Conservation (phyloP, 2,329 filamentous ascomycete species). For the Scortechinia acanthostroma region DNA sequence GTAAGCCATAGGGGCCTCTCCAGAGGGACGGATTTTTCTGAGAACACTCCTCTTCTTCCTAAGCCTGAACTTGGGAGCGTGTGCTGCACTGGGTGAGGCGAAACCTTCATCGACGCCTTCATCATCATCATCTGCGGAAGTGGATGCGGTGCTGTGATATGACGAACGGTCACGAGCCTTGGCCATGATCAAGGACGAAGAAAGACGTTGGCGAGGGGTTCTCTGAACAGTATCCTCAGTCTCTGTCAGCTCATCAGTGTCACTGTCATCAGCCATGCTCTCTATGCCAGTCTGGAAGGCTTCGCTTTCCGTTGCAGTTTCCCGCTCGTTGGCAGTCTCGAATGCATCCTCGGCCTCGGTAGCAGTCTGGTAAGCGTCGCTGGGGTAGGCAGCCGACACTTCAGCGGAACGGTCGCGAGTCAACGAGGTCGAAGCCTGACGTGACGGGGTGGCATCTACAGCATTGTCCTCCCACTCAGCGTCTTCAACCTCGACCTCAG, state of each 20-base stretch:
- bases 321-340: conserved; percentile 69
- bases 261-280: conserved; percentile 58
- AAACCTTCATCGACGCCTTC: conserved; percentile 30
- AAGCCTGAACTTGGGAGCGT: conserved; percentile 47
- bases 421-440: conserved; percentile 6
- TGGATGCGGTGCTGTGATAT: conserved; percentile 82
- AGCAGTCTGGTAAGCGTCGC: conserved; percentile 73
- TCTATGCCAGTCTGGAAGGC: conserved; percentile 78
- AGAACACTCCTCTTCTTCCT: conserved; percentile 65
- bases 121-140: conserved; percentile 70
- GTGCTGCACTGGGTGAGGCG: conserved; percentile 42
- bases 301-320: conserved; percentile 72
- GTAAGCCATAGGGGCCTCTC: conserved; percentile 52
- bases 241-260: conserved; percentile 72
- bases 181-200: conserved; percentile 28
- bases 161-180: conserved; percentile 55
- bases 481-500: conserved; percentile 70
- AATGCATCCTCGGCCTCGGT: conserved; percentile 68
- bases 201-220: conserved; percentile 29
- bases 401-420: conserved; percentile 15
- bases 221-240: conserved; percentile 60
- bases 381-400: conserved; percentile 34
- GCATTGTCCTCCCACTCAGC: conserved; percentile 82
- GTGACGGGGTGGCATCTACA: conserved; percentile 15
- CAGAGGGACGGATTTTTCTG: conserved; percentile 57